These are phyloP conservation scores for Rhynchosporium secalis DNA, from an alignment of 2,329 filamentous ascomycete species.

Conservation along the genomic window DNA sequence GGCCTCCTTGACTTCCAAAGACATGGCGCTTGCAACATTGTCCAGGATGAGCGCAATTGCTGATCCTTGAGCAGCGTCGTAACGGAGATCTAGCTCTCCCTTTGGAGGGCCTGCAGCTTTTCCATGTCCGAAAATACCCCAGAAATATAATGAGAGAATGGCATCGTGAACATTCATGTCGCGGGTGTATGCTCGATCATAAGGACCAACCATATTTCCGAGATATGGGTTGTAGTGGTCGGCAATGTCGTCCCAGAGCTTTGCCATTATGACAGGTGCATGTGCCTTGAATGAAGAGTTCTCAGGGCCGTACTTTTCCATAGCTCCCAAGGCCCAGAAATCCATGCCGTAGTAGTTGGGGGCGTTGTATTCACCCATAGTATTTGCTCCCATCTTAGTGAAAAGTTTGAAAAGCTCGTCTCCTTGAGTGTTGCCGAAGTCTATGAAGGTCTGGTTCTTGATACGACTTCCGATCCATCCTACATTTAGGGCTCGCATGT, in stretches of 20 bases:
- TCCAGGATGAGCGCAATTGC: conserved; percentile 44
- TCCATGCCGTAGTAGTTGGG: conserved; percentile 60
- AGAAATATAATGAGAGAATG: conserved; percentile 46
- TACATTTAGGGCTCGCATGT: conserved; percentile 61
- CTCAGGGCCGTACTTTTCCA: conserved; percentile 54
- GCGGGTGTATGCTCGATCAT: conserved; percentile 62
- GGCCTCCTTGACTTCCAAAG: conserved; percentile 37
- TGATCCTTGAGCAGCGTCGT: conserved; percentile 45
- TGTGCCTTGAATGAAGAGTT: conserved; percentile 54
- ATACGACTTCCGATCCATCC: conserved; percentile 57
- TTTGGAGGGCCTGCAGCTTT: conserved; percentile 43
- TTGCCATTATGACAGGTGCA: conserved; percentile 50
- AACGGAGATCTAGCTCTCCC: conserved; percentile 45
- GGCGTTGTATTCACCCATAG: conserved; percentile 56
- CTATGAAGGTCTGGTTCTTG: conserved; percentile 59
- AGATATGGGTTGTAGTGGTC: conserved; percentile 58
- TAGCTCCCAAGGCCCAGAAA: conserved; percentile 50
- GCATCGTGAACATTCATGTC: conserved; percentile 55
- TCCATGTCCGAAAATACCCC: conserved; percentile 46
- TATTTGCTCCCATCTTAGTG: conserved; percentile 48
- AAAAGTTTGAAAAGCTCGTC: conserved; percentile 57
- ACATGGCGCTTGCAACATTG: conserved; percentile 38
- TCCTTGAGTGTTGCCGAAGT: conserved; percentile 55
- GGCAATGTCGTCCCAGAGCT: conserved; percentile 53
- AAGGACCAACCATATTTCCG: conserved; percentile 62